Evolutionary conservation across 1,284 basidiomycete species (phyloP).

Genomic region (Boletellus sp.): DNA sequence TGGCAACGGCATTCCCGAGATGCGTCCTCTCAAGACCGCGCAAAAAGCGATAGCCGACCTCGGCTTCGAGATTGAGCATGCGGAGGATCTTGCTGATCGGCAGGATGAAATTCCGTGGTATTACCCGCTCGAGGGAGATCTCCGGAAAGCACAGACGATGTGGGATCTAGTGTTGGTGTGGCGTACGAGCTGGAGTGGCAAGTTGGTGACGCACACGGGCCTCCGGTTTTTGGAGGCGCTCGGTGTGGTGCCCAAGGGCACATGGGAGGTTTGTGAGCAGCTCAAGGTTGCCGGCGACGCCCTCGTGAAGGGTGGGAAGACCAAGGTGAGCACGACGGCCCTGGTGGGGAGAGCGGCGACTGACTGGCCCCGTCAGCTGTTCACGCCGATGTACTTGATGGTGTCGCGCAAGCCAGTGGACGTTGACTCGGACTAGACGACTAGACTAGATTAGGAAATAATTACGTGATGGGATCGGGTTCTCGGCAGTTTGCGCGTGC

Average conservation of each 20-base stretch:
- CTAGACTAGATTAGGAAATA: no score
- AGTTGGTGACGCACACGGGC: slow-evolving; percentile 79
- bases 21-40: slow-evolving; percentile 77
- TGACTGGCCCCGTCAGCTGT: slow-evolving; percentile 47
- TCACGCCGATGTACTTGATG: slow-evolving; percentile 79
- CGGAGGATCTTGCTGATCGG: slow-evolving; percentile 92
- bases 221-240: slow-evolving; percentile 79
- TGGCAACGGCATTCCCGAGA: slow-evolving; percentile 97
- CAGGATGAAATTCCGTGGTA: slow-evolving; percentile 87
- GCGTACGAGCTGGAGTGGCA: slow-evolving; percentile 89
- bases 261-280: slow-evolving; percentile 85
- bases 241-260: slow-evolving; percentile 89
- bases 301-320: slow-evolving; percentile 82
- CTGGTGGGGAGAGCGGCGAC: background rate
- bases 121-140: slow-evolving; percentile 93
- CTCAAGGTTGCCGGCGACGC: slow-evolving; percentile 81
- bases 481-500: slow-evolving; percentile 27
- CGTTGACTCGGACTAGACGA: slow-evolving; percentile 4
- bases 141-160: slow-evolving; percentile 86
- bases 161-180: slow-evolving; percentile 91
- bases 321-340: slow-evolving; percentile 59
- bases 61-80: slow-evolving; percentile 87
- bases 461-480: slow-evolving; percentile 26
- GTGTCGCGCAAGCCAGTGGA: slow-evolving; percentile 59
- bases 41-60: slow-evolving; percentile 80